Conservation (phyloP, 805 yeast species). For the Jamesozyma lodderae region DNA sequence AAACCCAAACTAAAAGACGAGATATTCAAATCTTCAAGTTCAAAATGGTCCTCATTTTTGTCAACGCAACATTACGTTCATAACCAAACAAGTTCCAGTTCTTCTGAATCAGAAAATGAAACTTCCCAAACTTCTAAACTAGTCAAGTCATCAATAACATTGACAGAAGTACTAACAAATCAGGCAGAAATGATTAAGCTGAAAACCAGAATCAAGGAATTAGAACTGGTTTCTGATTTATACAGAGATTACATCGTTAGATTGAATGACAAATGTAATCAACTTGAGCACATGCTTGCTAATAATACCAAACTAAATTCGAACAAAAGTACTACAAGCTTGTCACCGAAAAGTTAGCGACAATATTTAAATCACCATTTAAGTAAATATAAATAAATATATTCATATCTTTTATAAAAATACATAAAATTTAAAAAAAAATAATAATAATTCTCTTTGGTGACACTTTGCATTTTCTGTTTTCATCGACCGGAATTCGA, state of each 20-base stretch:
- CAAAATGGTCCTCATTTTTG: not conserved
- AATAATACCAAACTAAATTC: not conserved
- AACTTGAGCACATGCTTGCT: not conserved
- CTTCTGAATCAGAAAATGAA: not conserved
- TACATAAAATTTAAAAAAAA: too few species aligned
- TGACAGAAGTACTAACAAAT: conserved; percentile 12
- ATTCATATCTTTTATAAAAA: not conserved
- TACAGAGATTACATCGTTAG: conserved; percentile 75
- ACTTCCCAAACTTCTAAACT: not conserved
- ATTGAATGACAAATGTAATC: conserved; percentile 41
- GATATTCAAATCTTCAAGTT: not conserved
- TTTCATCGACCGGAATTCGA: too few species aligned
- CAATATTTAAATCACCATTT: too few species aligned
- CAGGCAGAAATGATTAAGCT: conserved; percentile 35
- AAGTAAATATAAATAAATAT: not conserved
- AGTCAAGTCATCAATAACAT: not conserved
- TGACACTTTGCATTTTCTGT: too few species aligned
- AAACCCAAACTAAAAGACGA: conserved; percentile 2
- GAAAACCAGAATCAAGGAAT: conserved; percentile 72
- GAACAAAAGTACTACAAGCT: too few species aligned
- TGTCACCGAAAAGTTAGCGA: too few species aligned
- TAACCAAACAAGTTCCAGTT: too few species aligned
- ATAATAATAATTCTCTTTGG: too few species aligned
- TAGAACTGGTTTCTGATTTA: conserved; percentile 83
- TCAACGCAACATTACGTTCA: too few species aligned